Conservation (phyloP, 2,329 filamentous ascomycete species). For the Nectriaceae sp. region DNA sequence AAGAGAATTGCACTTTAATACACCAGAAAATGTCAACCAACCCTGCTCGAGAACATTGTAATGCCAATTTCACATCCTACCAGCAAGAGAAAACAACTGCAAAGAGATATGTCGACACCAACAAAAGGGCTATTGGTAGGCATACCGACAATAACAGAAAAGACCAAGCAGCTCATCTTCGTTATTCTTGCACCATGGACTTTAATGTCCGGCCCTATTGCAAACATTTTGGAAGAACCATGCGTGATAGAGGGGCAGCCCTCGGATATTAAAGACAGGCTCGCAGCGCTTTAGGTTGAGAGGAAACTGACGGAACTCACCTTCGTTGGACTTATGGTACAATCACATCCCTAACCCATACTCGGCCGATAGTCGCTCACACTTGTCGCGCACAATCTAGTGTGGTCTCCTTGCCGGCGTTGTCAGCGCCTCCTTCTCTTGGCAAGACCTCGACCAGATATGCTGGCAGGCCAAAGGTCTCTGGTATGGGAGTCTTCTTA, state of each 20-base stretch:
- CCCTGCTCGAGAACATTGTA: no score
- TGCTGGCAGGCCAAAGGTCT: not conserved
- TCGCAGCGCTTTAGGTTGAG: not conserved
- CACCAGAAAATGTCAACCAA: no score
- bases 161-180: no score
- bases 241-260: not conserved
- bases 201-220: not conserved
- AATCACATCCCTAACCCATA: not conserved
- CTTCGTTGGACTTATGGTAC: not conserved
- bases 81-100: no score
- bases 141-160: no score
- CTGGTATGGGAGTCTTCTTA: not conserved
- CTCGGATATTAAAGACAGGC: not conserved
- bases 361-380: not conserved
- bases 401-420: not conserved
- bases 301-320: not conserved
- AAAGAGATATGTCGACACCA: no score
- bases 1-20: no score
- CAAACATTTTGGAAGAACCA: not conserved
- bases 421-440: not conserved
- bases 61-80: no score
- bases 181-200: no score
- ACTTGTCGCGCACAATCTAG: not conserved
- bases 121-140: no score
- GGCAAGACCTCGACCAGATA: not conserved